phyloP scores from a whole-genome alignment of 345 rosid species.

The Citrus medica region DNA sequence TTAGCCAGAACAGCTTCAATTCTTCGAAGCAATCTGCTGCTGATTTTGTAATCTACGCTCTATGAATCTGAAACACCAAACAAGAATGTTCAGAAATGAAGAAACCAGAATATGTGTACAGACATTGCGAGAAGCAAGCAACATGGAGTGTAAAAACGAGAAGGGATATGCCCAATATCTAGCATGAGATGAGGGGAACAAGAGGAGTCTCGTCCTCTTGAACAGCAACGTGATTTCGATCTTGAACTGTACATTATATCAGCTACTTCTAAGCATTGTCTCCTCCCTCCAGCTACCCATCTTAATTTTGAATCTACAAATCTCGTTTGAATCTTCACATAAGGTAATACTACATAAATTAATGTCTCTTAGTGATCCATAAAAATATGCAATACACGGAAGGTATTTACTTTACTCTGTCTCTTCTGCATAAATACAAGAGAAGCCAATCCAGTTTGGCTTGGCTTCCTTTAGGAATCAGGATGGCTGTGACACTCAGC shows the following conservation, averaged over 20 bases:
- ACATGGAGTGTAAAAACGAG: no score
- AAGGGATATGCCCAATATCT: neutral
- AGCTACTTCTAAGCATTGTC: neutral
- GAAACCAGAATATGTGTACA: no score
- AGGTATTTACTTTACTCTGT: neutral
- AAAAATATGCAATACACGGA: neutral
- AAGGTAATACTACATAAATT: neutral
- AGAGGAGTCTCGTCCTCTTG: constrained; percentile 4
- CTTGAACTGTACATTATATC: neutral
- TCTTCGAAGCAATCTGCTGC: no score
- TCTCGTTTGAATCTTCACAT: neutral
- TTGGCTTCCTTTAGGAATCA: neutral
- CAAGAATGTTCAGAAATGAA: no score
- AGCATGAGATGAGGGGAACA: neutral
- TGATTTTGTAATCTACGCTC: no score
- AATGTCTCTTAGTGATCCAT: neutral
- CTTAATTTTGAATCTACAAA: neutral
- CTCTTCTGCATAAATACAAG: neutral
- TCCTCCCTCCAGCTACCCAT: neutral
- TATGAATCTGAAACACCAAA: no score
- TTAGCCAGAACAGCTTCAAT: no score
- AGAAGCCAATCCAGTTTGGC: neutral
- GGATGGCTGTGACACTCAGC: no score
- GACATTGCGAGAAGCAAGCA: no score
- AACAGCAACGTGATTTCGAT: neutral